Base-by-base conservation (phyloP, 495 filamentous ascomycete species). In the Pseudotulostoma volvatum region DNA sequence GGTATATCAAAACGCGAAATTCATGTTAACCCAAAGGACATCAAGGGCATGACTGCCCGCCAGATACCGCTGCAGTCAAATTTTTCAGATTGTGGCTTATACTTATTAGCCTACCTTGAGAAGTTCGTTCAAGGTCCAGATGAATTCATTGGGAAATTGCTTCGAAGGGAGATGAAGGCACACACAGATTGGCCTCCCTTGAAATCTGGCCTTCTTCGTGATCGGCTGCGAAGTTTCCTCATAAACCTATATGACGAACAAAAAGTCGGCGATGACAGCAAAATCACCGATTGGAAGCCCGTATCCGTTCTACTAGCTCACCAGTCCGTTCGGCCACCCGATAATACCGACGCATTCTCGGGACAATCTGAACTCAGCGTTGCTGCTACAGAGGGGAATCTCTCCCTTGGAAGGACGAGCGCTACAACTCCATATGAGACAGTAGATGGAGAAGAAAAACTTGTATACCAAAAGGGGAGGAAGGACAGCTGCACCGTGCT, bases 31-130 rank as follows among this genome's bases (percentile, higher is more conserved):
- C 46, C 47, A 16, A 60, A 57, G 2, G 40, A 57, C 0, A 55
- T 76, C 14, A 58, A 77, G 45, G 79, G 79, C 17, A 74, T 81
- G 56, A 82, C 68, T 41, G 83, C 75, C 16, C 73, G 67, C 33
- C 57, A 60, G 19, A 77, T 92, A 14, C 90, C 92, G 1, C 51
- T 72, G 37, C 90, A 97, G 55, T 60, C 72, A 9, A 97, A 96
- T 45, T 80, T 63, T 49, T 86, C 71, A 31, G 90, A 97, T 53
- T 97, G 90, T 51, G 90, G 90, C 2, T 53, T 94, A 1, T 96
- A 76, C 52, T 59, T 96, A 7, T 57, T 95, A 7, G 79, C 73
- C 2, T 97, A 96, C 44, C 53, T 90, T 18, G 73, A 82, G 45
- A 75, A 78, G 44, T 95, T 97, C 41, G 66, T 86, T 2, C 56